Evolutionary conservation across 768 basidiomycete genomes (phyloP).

Genomic region (Mrakia gelida): DNA sequence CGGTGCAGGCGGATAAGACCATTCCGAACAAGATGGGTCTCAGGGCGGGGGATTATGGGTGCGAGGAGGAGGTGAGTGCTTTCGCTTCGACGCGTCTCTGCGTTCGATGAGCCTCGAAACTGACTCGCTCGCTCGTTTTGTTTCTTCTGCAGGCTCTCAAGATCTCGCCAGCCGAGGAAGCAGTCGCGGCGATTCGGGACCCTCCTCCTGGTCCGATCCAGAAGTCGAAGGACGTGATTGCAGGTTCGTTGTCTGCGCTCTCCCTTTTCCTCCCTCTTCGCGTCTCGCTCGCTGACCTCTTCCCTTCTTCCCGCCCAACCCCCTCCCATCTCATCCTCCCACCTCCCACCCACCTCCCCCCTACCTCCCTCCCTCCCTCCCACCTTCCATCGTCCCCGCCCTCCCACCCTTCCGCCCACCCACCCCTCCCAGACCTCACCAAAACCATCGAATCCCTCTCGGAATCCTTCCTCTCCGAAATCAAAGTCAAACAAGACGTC

Average conservation of each 20-base stretch:
- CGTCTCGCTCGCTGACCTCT: neutral
- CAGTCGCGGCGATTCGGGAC: conserved; percentile 67
- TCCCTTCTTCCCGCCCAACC: neutral
- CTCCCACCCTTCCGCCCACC: too few species aligned
- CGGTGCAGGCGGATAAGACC: conserved; percentile 85
- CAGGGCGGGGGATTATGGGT: conserved; percentile 88
- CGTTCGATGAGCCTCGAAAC: neutral
- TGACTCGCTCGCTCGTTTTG: conserved; percentile 12
- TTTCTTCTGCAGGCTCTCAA: conserved; percentile 34
- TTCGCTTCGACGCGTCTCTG: neutral
- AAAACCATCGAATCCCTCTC: conserved; percentile 74
- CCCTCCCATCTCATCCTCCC: too few species aligned
- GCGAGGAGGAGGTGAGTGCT: conserved; percentile 73
- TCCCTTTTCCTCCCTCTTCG: neutral
- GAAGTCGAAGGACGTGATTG: conserved; percentile 80
- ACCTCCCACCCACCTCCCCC: too few species aligned
- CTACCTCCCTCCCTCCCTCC: too few species aligned
- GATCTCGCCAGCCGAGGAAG: conserved; percentile 58
- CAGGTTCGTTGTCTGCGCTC: conserved; percentile 52
- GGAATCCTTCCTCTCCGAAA: conserved; percentile 73
- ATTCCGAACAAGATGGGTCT: conserved; percentile 89
- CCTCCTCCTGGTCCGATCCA: conserved; percentile 73
- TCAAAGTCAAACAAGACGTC: conserved; percentile 77
- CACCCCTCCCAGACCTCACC: conserved; percentile 79
- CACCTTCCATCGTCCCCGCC: too few species aligned